Evolutionary conservation across 805 yeast genomes (phyloP).

Genomic region (Metschnikowia corniflorae): DNA sequence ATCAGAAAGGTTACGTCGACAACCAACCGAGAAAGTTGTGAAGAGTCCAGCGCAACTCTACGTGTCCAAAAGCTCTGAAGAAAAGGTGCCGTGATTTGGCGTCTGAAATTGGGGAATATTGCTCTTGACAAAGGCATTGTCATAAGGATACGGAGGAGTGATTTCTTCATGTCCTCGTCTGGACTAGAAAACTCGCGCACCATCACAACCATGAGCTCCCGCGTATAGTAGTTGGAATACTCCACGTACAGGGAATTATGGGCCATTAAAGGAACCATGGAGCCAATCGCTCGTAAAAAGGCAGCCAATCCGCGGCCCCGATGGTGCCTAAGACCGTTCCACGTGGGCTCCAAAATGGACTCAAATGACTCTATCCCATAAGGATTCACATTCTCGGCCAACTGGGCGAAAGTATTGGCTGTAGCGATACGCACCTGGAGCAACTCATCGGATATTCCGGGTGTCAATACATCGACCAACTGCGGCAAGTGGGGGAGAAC

Average conservation of each 20-base stretch:
- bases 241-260: conserved; percentile 50
- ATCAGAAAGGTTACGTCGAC: conserved; percentile 68
- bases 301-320: conserved; percentile 77
- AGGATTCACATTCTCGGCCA: conserved; percentile 82
- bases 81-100: conserved; percentile 52
- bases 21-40: conserved; percentile 53
- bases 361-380: conserved; percentile 91
- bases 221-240: conserved; percentile 71
- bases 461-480: conserved; percentile 57
- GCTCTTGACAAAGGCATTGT: conserved; percentile 62
- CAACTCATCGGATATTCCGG: conserved; percentile 64
- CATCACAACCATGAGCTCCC: conserved; percentile 65
- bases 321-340: conserved; percentile 74
- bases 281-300: conserved; percentile 73
- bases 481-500: conserved; percentile 70
- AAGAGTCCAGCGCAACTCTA: conserved; percentile 65
- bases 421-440: conserved; percentile 63
- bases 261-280: conserved; percentile 81
- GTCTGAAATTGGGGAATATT: conserved; percentile 47
- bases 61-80: conserved; percentile 78
- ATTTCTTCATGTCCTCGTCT: conserved; percentile 81
- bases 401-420: conserved; percentile 64
- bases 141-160: conserved; percentile 65
- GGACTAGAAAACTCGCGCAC: conserved; percentile 73
- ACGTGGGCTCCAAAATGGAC: conserved; percentile 63